Percentiles rank a stretch among this genome's conserved stretches.
Conservation (phyloP, 2,329 filamentous ascomycete species). For the Pseudogymnoascus sp. region DNA sequence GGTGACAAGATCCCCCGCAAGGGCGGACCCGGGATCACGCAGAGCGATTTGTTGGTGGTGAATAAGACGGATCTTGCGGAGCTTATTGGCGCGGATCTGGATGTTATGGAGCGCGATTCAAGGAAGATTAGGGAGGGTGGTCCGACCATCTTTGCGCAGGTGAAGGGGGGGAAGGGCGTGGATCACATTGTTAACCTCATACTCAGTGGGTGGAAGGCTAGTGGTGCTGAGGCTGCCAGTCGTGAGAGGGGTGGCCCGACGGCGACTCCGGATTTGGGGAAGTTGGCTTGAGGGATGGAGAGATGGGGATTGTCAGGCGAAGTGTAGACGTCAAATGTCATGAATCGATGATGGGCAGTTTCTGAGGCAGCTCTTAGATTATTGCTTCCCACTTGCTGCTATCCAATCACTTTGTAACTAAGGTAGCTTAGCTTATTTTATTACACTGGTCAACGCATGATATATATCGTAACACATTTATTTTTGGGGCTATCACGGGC, state of each 20-base stretch:
- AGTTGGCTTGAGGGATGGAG: not conserved
- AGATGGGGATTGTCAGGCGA: not conserved
- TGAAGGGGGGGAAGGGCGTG: constrained; percentile 84
- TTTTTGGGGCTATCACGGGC: not conserved
- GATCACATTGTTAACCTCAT: constrained; percentile 84
- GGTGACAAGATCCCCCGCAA: constrained; percentile 96
- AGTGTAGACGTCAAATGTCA: not conserved
- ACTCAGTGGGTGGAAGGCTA: constrained; percentile 84
- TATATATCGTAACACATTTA: not conserved
- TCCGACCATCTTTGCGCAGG: constrained; percentile 90
- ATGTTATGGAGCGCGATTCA: constrained; percentile 90
- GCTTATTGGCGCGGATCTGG: constrained; percentile 80
- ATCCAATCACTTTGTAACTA: not conserved
- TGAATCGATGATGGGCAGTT: not conserved
- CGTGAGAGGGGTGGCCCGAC: constrained; percentile 48
- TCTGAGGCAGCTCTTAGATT: not conserved
- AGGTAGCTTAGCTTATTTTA: not conserved
- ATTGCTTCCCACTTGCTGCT: not conserved
- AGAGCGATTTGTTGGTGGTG: constrained; percentile 85
- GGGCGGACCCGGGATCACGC: constrained; percentile 93
- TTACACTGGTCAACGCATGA: not conserved
- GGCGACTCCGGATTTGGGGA: constrained; percentile 34
- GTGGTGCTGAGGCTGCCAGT: constrained; percentile 62
- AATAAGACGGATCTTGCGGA: constrained; percentile 97
- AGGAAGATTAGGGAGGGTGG: constrained; percentile 93